These are phyloP conservation scores for Sanguinoderma infundibulare DNA, from an alignment of 1,284 basidiomycete genomes.

Conservation along the genomic window DNA sequence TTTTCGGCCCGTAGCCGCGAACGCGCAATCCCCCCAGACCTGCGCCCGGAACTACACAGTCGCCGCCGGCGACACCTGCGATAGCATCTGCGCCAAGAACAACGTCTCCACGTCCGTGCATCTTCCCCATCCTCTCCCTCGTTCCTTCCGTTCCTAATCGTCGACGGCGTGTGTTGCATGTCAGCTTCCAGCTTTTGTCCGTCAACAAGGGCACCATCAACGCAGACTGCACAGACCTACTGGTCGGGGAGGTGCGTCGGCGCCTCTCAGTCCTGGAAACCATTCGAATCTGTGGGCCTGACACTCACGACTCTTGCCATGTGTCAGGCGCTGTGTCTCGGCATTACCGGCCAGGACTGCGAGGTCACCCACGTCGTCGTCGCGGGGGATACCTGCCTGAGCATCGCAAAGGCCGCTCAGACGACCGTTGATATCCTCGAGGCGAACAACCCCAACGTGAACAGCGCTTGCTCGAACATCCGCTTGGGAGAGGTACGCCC, in stretches of 20 bases:
- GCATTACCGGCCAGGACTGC: constrained; percentile 23
- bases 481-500: constrained; percentile 8
- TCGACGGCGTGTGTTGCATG: constrained; percentile 36
- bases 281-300: not conserved
- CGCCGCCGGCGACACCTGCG: constrained; percentile 62
- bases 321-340: constrained; percentile 20
- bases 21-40: constrained; percentile 39
- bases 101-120: constrained; percentile 67
- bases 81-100: constrained; percentile 63
- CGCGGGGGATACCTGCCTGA: constrained; percentile 45
- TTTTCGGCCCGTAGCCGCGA: not conserved
- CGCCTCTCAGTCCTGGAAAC: no score
- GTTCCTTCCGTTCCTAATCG: not conserved
- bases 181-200: constrained; percentile 69
- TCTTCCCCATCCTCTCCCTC: no score
- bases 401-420: constrained; percentile 40
- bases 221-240: constrained; percentile 56
- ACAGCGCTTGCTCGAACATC: constrained; percentile 49
- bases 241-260: constrained; percentile 38
- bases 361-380: constrained; percentile 33
- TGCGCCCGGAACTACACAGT: constrained; percentile 67
- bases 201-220: constrained; percentile 58
- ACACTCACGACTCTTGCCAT: no score
- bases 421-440: constrained; percentile 46
- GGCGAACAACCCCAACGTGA: constrained; percentile 60